Conservation (phyloP, 768 basidiomycete genomes). For the Leccinum rimulosum region DNA sequence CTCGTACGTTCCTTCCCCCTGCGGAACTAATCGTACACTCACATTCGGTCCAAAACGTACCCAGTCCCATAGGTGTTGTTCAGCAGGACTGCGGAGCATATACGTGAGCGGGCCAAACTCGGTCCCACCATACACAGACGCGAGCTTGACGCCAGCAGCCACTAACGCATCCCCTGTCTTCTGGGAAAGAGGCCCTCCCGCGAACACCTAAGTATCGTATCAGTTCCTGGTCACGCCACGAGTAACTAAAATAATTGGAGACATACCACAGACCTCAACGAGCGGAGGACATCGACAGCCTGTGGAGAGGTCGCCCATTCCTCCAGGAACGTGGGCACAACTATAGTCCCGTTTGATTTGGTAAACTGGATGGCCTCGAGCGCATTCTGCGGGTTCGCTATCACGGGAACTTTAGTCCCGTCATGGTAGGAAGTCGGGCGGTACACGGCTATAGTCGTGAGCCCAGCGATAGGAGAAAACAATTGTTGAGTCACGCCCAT, state of each 20-base stretch:
- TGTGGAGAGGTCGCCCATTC: constrained; percentile 19
- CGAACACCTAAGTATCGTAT: constrained; percentile 25
- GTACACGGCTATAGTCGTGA: background rate
- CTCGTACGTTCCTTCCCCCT: constrained; percentile 38
- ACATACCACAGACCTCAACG: constrained; percentile 22
- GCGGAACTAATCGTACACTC: constrained; percentile 33
- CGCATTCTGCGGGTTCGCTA: constrained; percentile 22
- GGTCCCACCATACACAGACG: constrained; percentile 37
- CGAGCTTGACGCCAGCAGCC: constrained; percentile 33
- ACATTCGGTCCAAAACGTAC: constrained; percentile 23
- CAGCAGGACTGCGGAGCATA: constrained; percentile 10
- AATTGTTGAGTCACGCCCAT: background rate
- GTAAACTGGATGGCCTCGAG: constrained; percentile 19
- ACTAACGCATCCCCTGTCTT: constrained; percentile 35
- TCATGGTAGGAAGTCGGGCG: background rate
- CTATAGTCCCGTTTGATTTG: constrained; percentile 11
- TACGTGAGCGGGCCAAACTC: constrained; percentile 33
- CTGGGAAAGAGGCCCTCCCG: constrained; percentile 37
- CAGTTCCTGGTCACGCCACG: background rate
- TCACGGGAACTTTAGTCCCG: constrained; percentile 12
- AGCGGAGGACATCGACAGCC: constrained; percentile 18
- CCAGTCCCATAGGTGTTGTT: constrained; percentile 38
- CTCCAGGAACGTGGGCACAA: constrained; percentile 25
- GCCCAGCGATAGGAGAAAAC: background rate
- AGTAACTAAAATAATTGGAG: background rate